Percentiles rank a stretch among this genome's conserved stretches.
Evolutionary conservation across 1,139 yeast species (phyloP).

Genomic region (Sugiyamaella neomexicana): DNA sequence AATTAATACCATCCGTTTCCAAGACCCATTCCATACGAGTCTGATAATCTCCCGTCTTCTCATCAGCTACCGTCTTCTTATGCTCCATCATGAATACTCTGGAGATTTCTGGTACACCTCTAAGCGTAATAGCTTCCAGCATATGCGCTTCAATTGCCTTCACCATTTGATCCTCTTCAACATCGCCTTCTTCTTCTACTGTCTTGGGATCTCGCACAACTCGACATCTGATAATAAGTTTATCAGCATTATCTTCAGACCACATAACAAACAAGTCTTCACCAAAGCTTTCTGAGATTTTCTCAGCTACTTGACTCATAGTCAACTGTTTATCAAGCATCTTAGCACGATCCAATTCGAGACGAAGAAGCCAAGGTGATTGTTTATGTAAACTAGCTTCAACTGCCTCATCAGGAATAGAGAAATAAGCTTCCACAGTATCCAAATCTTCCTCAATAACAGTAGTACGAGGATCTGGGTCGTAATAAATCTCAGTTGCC

Average conservation of each 20-base stretch:
- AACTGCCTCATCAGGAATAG: constrained; percentile 96
- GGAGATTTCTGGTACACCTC: constrained; percentile 94
- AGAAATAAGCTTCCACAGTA: constrained; percentile 94
- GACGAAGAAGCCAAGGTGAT: constrained; percentile 96
- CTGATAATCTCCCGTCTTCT: constrained; percentile 72
- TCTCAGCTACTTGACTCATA: constrained; percentile 98
- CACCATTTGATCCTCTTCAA: constrained; percentile 95
- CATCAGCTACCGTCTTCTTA: constrained; percentile 75
- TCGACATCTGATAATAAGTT: constrained; percentile 95
- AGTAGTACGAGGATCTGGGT: constrained; percentile 96
- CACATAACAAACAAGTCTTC: constrained; percentile 96
- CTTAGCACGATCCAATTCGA: constrained; percentile 96
- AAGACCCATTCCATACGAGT: constrained; percentile 96
- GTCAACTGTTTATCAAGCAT: constrained; percentile 97
- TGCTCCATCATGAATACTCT: constrained; percentile 94
- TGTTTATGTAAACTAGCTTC: constrained; percentile 91
- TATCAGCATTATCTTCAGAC: constrained; percentile 99
- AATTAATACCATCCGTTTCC: constrained; percentile 97
- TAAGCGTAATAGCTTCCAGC: constrained; percentile 89
- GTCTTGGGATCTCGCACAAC: constrained; percentile 96
- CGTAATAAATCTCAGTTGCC: constrained; percentile 96
- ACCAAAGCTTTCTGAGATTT: constrained; percentile 88
- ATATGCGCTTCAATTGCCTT: constrained; percentile 94
- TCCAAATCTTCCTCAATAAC: constrained; percentile 96
- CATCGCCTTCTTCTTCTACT: constrained; percentile 88